A percentile compares a stretch with the other conserved stretches of the same genome.
These are phyloP conservation scores for Teratosphaeria gauchensis DNA, from an alignment of 2,329 filamentous ascomycete genomes.

Conservation along the genomic window DNA sequence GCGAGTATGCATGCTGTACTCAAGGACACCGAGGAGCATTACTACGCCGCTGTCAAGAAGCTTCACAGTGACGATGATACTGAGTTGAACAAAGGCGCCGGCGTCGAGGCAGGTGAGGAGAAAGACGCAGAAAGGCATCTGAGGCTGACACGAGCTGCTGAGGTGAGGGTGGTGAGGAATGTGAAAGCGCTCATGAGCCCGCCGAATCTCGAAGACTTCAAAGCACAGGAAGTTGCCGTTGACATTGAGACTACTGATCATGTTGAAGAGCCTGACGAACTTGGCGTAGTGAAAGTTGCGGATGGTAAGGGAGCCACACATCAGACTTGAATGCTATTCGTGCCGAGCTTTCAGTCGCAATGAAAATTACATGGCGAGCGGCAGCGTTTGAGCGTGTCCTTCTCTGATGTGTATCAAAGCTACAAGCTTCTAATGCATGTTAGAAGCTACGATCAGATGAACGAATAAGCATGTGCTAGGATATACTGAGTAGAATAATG, in stretches of 20 bases:
- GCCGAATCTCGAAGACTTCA: slow-evolving; percentile 53
- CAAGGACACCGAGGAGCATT: slow-evolving; percentile 54
- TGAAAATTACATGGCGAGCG: background rate
- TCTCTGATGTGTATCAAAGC: background rate
- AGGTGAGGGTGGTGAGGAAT: slow-evolving; percentile 75
- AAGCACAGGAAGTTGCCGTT: slow-evolving; percentile 34
- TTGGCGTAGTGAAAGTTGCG: background rate
- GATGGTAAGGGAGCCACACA: background rate
- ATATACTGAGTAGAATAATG: background rate
- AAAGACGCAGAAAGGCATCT: slow-evolving; percentile 54
- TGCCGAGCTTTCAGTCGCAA: background rate
- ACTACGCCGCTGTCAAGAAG: slow-evolving; percentile 48
- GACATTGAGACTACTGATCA: slow-evolving; percentile 1
- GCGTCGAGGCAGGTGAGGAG: slow-evolving; percentile 32
- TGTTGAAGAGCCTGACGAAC: slow-evolving; percentile 1
- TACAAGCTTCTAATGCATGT: background rate
- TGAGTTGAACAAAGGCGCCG: slow-evolving; percentile 35
- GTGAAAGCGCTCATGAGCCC: slow-evolving; percentile 59
- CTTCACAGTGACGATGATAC: slow-evolving; percentile 35
- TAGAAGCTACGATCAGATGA: background rate
- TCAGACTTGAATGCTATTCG: background rate
- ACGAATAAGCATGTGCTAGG: background rate
- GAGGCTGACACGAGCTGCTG: slow-evolving; percentile 70
- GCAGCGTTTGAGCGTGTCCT: background rate
- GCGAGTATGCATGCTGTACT: slow-evolving; percentile 88